Evolutionary conservation across 2,329 filamentous ascomycete genomes (phyloP).

Genomic region (Aspergillus puulaauensis): DNA sequence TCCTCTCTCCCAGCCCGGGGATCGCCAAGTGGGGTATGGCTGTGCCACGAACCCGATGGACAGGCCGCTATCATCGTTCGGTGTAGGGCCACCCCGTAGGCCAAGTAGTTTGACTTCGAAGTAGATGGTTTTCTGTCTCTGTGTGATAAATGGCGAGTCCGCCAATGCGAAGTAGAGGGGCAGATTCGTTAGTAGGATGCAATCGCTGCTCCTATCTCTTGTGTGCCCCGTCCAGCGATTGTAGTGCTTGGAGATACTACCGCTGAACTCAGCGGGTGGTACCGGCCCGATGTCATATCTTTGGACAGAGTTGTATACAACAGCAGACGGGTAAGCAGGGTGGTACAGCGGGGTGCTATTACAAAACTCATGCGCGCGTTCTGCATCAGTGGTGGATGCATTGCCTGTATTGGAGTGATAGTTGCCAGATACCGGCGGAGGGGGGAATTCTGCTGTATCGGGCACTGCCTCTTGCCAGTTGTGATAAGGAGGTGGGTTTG

Average conservation of each 20-base stretch:
- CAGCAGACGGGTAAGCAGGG: slow-evolving; percentile 45
- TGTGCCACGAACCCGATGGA: slow-evolving; percentile 61
- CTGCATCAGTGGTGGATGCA: slow-evolving; percentile 54
- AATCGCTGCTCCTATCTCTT: slow-evolving; percentile 46
- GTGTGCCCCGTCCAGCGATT: slow-evolving; percentile 50
- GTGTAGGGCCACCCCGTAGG: slow-evolving; percentile 39
- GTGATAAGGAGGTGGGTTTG: slow-evolving; percentile 55
- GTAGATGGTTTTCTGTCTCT: slow-evolving; percentile 55
- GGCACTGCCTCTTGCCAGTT: slow-evolving; percentile 61
- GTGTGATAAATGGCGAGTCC: slow-evolving; percentile 51
- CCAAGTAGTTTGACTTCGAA: slow-evolving; percentile 56
- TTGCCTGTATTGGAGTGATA: slow-evolving; percentile 58
- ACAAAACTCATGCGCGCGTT: slow-evolving; percentile 58
- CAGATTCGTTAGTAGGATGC: slow-evolving; percentile 53
- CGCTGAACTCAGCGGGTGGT: slow-evolving; percentile 41
- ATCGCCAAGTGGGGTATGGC: slow-evolving; percentile 61
- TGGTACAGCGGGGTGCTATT: slow-evolving; percentile 51
- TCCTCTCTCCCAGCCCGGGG: slow-evolving; percentile 64
- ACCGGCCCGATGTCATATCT: slow-evolving; percentile 48
- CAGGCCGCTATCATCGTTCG: slow-evolving; percentile 51
- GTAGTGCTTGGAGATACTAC: slow-evolving; percentile 38
- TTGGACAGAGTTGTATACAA: slow-evolving; percentile 44
- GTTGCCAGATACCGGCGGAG: slow-evolving; percentile 57
- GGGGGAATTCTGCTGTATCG: slow-evolving; percentile 59
- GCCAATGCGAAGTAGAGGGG: slow-evolving; percentile 56